phyloP scores from a whole-genome alignment of 805 yeast species.

The Komagataella pseudopastoris region DNA sequence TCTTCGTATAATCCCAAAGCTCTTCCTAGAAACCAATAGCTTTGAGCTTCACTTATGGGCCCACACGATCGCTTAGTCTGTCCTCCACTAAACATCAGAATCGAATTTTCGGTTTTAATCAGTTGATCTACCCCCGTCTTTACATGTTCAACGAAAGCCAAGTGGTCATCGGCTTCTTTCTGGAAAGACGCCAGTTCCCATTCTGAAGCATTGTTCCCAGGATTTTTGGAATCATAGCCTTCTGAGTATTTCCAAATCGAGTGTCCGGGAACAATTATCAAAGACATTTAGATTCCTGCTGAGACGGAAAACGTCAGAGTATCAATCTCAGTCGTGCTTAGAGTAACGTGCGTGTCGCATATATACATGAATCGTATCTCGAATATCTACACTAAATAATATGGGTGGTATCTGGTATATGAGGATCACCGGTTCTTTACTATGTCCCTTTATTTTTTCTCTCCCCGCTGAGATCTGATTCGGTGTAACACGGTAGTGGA shows the following conservation, averaged over 20 bases:
- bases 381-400: not conserved
- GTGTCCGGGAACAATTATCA: constrained; percentile 38
- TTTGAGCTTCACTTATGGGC: constrained; percentile 44
- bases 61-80: constrained; percentile 48
- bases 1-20: constrained; percentile 14
- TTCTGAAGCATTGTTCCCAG: constrained; percentile 35
- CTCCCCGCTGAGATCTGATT: not conserved
- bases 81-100: constrained; percentile 37
- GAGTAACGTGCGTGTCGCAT: not conserved
- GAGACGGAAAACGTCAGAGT: not conserved
- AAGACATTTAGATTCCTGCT: constrained; percentile 4
- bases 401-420: too few species aligned
- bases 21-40: constrained; percentile 35
- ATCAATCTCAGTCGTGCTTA: not conserved
- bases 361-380: not conserved
- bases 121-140: constrained; percentile 25
- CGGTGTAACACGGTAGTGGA: not conserved
- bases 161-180: constrained; percentile 53
- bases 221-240: not conserved
- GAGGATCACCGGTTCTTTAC: not conserved
- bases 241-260: constrained; percentile 10
- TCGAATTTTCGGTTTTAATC: constrained; percentile 9
- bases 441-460: not conserved
- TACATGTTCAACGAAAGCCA: constrained; percentile 52
- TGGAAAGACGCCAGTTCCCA: constrained; percentile 66